phyloP scores from a whole-genome alignment of 805 yeast species.

The Candida loeiensis region DNA sequence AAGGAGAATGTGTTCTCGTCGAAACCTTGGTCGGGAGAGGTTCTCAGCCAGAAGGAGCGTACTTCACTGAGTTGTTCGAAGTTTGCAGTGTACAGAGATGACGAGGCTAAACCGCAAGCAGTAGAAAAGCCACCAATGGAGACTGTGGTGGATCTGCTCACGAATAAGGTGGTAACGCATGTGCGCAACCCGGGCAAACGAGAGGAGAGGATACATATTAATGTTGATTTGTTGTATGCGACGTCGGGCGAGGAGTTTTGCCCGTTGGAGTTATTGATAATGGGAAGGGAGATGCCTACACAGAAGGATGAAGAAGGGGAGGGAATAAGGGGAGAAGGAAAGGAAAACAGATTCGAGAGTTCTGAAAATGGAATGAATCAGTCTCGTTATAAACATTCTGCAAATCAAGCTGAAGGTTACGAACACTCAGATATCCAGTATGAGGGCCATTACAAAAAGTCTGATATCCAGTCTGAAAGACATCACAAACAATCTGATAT shows the following conservation, averaged over 20 bases:
- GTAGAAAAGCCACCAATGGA: slow-evolving; percentile 3
- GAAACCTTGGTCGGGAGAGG: slow-evolving; percentile 63
- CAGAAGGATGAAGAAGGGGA: background rate
- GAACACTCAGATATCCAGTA: no score
- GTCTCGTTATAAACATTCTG: no score
- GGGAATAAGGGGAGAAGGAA: no score
- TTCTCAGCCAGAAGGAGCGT: slow-evolving; percentile 39
- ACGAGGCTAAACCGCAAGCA: slow-evolving; percentile 13
- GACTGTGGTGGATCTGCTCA: slow-evolving; percentile 2
- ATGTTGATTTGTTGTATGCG: slow-evolving; percentile 56
- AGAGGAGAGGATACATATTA: slow-evolving; percentile 56
- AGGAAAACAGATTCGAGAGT: no score
- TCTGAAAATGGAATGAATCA: no score
- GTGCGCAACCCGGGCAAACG: slow-evolving; percentile 56
- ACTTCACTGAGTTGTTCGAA: slow-evolving; percentile 17
- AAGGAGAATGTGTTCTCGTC: slow-evolving; percentile 64
- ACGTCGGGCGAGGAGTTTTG: slow-evolving; percentile 49
- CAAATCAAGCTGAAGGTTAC: no score
- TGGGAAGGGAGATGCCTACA: slow-evolving; percentile 27
- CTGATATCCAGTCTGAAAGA: no score
- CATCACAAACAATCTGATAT: no score
- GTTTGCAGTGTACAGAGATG: slow-evolving; percentile 24
- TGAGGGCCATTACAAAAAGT: no score
- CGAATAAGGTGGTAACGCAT: slow-evolving; percentile 44
- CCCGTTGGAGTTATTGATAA: slow-evolving; percentile 61